Base-by-base conservation (phyloP, 345 rosid species). In the Syzygium aromaticum region DNA sequence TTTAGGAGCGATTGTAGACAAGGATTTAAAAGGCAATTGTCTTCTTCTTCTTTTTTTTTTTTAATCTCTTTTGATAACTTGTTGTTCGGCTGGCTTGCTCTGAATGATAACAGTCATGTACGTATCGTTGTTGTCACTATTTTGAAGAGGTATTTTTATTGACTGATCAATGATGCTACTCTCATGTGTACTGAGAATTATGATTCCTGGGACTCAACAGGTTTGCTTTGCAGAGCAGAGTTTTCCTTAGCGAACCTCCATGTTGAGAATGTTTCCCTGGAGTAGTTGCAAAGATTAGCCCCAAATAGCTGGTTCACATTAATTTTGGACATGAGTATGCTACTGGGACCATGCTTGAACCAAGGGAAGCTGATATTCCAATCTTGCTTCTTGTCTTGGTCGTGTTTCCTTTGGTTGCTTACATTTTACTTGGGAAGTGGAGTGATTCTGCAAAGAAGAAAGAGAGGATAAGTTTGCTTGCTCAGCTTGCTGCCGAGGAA, bases 301-400 rank as follows among this genome's bases (percentile, higher is more conserved):
- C 77, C 80, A 5, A 46, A 63, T 38, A 84, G 61, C 17, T 52
- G 61, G 25, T 53, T 57, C 86, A 23, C 64, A 54, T 84, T 57
- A 84, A 54, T 57, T 52, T 56, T 57, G 96, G 98, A 91, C 93
- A 96, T 96, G 98, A 95, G 93, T 90, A 92, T 91, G 95, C 91
- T 94, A 89, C 91, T 90, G 89, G 88, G 96, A 95, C 93, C 95
- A 96, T 96, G 98, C 98, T 96, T 54, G 95, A 96, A 92, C 96
- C 98, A 94, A 96, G 96, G 96, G 98, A 92, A 93, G 95, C 95
- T 88, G 97, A 95, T 90, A 85, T 96, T 90, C 97, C 96, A 67
- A 87, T 89, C 91, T 90, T 96, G 89, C 94, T 96, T 91, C 91
- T 96, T 87, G 94, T 96, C 89, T 91, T 96, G 94, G 96, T 95